Base-by-base conservation (phyloP, 805 yeast species). In the Saturnispora dispora region DNA sequence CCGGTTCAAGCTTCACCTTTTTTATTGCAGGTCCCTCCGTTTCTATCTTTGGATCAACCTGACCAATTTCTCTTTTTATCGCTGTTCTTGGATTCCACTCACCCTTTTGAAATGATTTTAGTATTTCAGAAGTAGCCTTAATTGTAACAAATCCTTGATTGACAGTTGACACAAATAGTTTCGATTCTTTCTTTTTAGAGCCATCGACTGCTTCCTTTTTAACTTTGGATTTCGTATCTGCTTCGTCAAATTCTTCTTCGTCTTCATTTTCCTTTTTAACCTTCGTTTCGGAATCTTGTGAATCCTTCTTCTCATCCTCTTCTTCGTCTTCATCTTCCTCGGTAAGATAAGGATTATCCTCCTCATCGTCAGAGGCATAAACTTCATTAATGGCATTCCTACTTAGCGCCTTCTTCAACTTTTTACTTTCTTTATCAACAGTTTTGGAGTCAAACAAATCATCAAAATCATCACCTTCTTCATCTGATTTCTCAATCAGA, bases 371-470 rank as follows among this genome's bases (percentile, higher is more conserved):
- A 50, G 85, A 79, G 59, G 89, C 97, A 59, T 91, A 89, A 45
- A 88, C 90, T 42, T 85, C 95, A 58, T 83, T 84, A 66, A 88
- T 82, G 65, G 91, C 97, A 30, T 91, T 81, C 59, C 88, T 83
- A 56, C 84, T 81, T 59, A 93, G 74, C 2, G 93, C 89, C 65
- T 85, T 85, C 59, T 88, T 81, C 54, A 91, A 77, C 63, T 83
- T 85, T 62, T 82, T 83, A 58, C 98, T 97, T 65, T 88, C 96
- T 62, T 85, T 88, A 67, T 90, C 96, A 45, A 89, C 86, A 63
- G 88, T 81, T 27, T 82, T 80, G 10, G 63, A 59, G 53, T 79
- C 86, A 58, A 84, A 84, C 51, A 84, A 66, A 56, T 87, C 95
- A 59, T 83, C 88, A 52, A 81, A 71, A 42, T 79, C 81, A 41